These are phyloP conservation scores for Sporormia fimetaria DNA, from an alignment of 495 filamentous ascomycete genomes.

Conservation along the genomic window DNA sequence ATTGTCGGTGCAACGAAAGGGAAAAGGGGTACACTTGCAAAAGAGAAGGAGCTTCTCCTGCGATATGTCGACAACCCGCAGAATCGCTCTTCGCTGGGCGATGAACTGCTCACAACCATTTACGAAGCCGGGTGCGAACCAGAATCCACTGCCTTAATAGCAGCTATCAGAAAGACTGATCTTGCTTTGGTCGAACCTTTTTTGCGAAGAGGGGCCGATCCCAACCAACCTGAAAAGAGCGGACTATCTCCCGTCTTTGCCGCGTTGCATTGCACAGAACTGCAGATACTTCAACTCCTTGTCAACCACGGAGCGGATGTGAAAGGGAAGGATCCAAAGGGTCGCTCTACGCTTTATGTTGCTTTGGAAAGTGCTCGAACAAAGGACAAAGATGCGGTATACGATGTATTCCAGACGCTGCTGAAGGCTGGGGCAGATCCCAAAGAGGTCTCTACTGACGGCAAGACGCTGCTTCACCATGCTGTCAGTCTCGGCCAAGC, in stretches of 20 bases:
- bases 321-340: slow-evolving; percentile 7
- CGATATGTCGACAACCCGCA: slow-evolving; percentile 19
- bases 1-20: slow-evolving; percentile 17
- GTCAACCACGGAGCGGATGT: slow-evolving; percentile 17
- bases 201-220: slow-evolving; percentile 16
- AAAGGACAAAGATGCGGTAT: slow-evolving; percentile 16
- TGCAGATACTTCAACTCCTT: slow-evolving; percentile 9
- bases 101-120: slow-evolving; percentile 18
- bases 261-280: slow-evolving; percentile 13
- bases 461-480: slow-evolving; percentile 15
- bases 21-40: slow-evolving; percentile 9
- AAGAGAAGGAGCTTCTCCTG: slow-evolving; percentile 23
- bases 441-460: slow-evolving; percentile 3
- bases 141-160: slow-evolving; percentile 17
- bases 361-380: slow-evolving; percentile 9
- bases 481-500: slow-evolving; percentile 8
- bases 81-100: slow-evolving; percentile 18
- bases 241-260: slow-evolving; percentile 12
- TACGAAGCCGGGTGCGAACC: slow-evolving; percentile 18
- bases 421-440: slow-evolving; percentile 8
- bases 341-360: slow-evolving; percentile 11
- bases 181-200: slow-evolving; percentile 11
- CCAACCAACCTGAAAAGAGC: slow-evolving; percentile 9
- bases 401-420: slow-evolving; percentile 11
- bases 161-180: slow-evolving; percentile 19